Evolutionary conservation across 1,139 yeast genomes (phyloP).

Genomic region (Blastobotrys serpentis): DNA sequence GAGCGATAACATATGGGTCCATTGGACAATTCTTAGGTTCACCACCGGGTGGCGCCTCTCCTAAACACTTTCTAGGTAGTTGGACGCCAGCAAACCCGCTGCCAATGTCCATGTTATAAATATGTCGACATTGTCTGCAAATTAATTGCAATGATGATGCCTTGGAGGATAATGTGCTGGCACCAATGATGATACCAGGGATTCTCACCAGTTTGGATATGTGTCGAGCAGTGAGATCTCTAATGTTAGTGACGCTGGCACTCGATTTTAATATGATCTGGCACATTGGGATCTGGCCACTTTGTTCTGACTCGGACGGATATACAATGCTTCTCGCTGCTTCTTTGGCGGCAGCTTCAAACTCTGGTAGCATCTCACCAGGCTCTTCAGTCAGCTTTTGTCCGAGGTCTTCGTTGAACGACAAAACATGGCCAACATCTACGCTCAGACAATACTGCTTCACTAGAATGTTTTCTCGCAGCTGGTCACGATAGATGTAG

Average conservation of each 20-base stretch:
- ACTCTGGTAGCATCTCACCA: slow-evolving; percentile 80
- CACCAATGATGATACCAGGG: slow-evolving; percentile 90
- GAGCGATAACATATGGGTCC: slow-evolving; percentile 91
- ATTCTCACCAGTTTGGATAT: slow-evolving; percentile 87
- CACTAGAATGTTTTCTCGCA: slow-evolving; percentile 80
- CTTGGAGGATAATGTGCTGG: slow-evolving; percentile 84
- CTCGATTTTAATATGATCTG: slow-evolving; percentile 78
- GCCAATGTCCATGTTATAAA: slow-evolving; percentile 61
- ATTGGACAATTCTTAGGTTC: slow-evolving; percentile 68
- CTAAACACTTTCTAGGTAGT: slow-evolving; percentile 70
- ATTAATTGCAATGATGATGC: slow-evolving; percentile 82
- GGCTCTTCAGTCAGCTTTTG: slow-evolving; percentile 86
- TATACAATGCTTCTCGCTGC: slow-evolving; percentile 80
- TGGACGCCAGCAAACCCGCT: slow-evolving; percentile 79
- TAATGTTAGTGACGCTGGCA: slow-evolving; percentile 69
- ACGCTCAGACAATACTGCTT: slow-evolving; percentile 73
- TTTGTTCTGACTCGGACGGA: slow-evolving; percentile 44
- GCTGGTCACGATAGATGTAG: slow-evolving; percentile 81
- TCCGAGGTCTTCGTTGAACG: slow-evolving; percentile 85
- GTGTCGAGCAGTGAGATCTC: slow-evolving; percentile 83
- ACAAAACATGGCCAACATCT: slow-evolving; percentile 79
- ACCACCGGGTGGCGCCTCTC: slow-evolving; percentile 53
- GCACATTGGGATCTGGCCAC: slow-evolving; percentile 67
- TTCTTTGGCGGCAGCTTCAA: slow-evolving; percentile 86
- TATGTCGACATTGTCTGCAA: slow-evolving; percentile 86